Evolutionary conservation across 208 protist genomes (phyloP).

Genomic region (Leishmania mexicana): DNA sequence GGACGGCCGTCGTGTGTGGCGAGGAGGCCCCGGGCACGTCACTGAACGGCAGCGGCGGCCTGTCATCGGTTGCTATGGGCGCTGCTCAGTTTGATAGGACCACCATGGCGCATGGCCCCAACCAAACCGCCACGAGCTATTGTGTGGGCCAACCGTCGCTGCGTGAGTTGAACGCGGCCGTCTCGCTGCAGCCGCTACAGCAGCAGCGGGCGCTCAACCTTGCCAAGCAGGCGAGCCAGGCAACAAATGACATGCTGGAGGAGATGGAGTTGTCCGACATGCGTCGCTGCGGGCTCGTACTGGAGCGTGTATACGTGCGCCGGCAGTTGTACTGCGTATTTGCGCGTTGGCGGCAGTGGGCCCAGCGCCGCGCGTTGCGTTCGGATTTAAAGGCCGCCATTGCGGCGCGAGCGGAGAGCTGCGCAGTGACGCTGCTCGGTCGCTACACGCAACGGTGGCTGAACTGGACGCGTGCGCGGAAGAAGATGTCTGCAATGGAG

Average conservation of each 20-base stretch:
- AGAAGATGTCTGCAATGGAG: neutral
- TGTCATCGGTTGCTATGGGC: slow-evolving; percentile 2
- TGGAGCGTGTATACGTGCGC: slow-evolving; percentile 18
- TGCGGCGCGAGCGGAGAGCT: neutral
- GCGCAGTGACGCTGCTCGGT: slow-evolving; percentile 1
- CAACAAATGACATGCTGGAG: slow-evolving; percentile 19
- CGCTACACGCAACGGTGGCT: slow-evolving; percentile 22
- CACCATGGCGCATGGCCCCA: slow-evolving; percentile 39
- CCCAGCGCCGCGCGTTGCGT: slow-evolving; percentile 11
- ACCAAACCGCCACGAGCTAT: slow-evolving; percentile 34
- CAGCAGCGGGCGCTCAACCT: slow-evolving; percentile 13
- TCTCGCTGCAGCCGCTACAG: slow-evolving; percentile 32
- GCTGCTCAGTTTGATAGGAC: slow-evolving; percentile 34
- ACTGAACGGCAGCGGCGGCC: neutral
- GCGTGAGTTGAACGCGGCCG: slow-evolving; percentile 41
- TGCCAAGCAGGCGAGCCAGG: slow-evolving; percentile 3
- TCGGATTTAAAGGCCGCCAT: neutral
- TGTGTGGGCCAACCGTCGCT: slow-evolving; percentile 46
- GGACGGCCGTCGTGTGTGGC: neutral
- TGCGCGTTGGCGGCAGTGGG: slow-evolving; percentile 35
- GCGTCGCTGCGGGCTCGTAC: slow-evolving; percentile 17
- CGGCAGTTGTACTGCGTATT: neutral
- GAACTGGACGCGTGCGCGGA: neutral
- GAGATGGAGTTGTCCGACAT: slow-evolving; percentile 19
- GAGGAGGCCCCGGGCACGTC: neutral